phyloP scores from a whole-genome alignment of 441 rosid species.

The Aleurites moluccanus region DNA sequence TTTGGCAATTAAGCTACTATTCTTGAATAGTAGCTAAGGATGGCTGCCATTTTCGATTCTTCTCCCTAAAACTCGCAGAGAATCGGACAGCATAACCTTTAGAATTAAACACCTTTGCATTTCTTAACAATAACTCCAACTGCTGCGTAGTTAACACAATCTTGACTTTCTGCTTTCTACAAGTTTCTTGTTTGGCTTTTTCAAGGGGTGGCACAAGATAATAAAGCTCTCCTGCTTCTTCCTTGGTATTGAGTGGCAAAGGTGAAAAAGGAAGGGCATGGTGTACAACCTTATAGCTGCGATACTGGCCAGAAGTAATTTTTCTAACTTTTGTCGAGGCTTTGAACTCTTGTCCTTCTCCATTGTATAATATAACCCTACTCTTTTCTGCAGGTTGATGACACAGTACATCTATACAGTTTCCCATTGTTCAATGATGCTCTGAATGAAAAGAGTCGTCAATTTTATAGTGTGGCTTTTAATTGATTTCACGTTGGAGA shows the following conservation, averaged over 20 bases:
- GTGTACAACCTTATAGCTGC: slow-evolving; percentile 27
- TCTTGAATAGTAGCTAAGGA: slow-evolving; percentile 42
- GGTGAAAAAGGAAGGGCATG: slow-evolving; percentile 23
- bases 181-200: slow-evolving; percentile 14
- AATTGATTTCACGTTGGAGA: slow-evolving; percentile 23
- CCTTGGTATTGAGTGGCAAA: slow-evolving; percentile 26
- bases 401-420: slow-evolving; percentile 34
- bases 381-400: slow-evolving; percentile 19
- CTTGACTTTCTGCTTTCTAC: slow-evolving; percentile 33
- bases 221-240: slow-evolving; percentile 30
- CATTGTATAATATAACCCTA: slow-evolving; percentile 27
- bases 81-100: slow-evolving; percentile 21
- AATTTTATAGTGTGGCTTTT: slow-evolving; percentile 19
- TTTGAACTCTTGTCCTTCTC: slow-evolving; percentile 31
- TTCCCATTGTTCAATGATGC: slow-evolving; percentile 37
- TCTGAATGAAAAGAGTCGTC: slow-evolving; percentile 1
- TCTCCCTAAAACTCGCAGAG: slow-evolving; percentile 15
- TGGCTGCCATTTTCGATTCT: slow-evolving; percentile 43
- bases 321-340: slow-evolving; percentile 25
- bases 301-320: slow-evolving; percentile 24
- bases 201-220: slow-evolving; percentile 22
- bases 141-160: slow-evolving; percentile 41
- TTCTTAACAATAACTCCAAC: slow-evolving; percentile 31
- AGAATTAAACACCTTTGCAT: slow-evolving; percentile 26
- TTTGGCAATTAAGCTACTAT: slow-evolving; percentile 22